Evolutionary conservation across 108 stramenopile species (phyloP), one percentile per base, ranked within the genome.

Genomic region (Skeletonema potamos): DNA sequence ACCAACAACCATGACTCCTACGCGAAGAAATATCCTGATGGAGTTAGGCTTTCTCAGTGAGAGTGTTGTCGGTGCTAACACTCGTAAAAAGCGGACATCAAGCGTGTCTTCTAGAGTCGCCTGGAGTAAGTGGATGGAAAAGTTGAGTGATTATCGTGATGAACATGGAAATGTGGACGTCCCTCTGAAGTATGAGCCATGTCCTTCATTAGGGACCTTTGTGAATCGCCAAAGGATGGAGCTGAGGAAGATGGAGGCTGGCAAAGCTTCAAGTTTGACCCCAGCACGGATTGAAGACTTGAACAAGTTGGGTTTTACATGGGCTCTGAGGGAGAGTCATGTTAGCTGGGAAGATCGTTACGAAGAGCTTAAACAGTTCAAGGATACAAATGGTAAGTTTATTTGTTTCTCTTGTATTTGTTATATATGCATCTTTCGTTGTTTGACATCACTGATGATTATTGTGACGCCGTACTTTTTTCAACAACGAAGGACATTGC

Each of bases 171-270:
- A 79, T 48, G 66, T 68, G 8, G 73, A 74, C n/a, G 78, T 79
- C 18, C 78, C 78, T 13, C 36, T 75, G n/a, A 79, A 79, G 60
- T 79, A 79, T 51, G 66, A 74, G 56, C 61, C 78, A 10, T 74
- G 74, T 27, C 78, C 66, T n/a, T 68, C 73, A 15, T 54, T 79
- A 6, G 78, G 78, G 15, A 68, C 68, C 1, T 79, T 79, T 58
- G 78, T 79, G 28, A 74, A 74, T 51, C 61, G 68, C 8, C 78
- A 79, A 54, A 67, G 78, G 43, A 63, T 34, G 17, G 78, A 79
- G 60, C 61, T 63, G 30, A 59, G 68, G 8, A 79, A 79, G 73
- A 68, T 74, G 59, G 60, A 54, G 30, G 67, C 54, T 20, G 68
- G 68, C 17, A 79, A 79, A 18, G 44, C 73, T 22, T 48, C 58